A percentile compares a stretch with the other conserved stretches of the same genome.
Conservation (phyloP, 2,329 filamentous ascomycete genomes). For the Fusarium anguioides region DNA sequence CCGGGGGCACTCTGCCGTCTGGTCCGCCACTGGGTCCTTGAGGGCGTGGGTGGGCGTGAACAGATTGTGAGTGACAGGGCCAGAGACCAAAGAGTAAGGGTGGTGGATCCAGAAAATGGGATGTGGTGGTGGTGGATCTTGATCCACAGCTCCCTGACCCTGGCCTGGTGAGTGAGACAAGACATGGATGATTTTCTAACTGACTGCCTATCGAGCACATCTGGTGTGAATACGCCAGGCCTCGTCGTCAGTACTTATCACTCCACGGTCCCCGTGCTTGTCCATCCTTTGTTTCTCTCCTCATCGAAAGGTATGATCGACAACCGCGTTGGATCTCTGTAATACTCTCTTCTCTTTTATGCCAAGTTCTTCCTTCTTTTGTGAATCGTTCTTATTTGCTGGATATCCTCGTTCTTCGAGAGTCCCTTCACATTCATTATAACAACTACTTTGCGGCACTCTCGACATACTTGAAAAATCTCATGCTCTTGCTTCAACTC, state of each 20-base stretch:
- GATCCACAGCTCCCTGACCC: conserved; percentile 51
- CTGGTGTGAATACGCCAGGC: conserved; percentile 48
- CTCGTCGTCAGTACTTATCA: conserved; percentile 61
- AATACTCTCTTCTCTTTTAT: conserved; percentile 59
- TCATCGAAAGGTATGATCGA: conserved; percentile 59
- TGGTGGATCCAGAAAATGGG: conserved; percentile 41
- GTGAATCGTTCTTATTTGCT: conserved; percentile 57
- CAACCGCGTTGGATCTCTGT: conserved; percentile 60
- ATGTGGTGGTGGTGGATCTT: conserved; percentile 43
- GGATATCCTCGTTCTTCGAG: conserved; percentile 54
- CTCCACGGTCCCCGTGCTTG: conserved; percentile 57
- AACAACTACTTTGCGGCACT: conserved; percentile 43
- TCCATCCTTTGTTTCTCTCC: conserved; percentile 50
- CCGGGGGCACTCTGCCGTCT: conserved; percentile 45
- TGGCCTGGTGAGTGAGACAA: conserved; percentile 62
- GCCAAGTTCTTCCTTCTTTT: conserved; percentile 63
- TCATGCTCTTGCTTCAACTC: conserved; percentile 33
- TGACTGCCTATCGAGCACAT: conserved; percentile 46
- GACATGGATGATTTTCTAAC: conserved; percentile 51
- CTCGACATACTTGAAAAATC: conserved; percentile 37
- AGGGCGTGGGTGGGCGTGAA: conserved; percentile 30
- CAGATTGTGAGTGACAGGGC: conserved; percentile 25
- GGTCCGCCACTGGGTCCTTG: conserved; percentile 40
- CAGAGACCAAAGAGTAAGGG: conserved; percentile 21
- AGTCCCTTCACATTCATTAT: conserved; percentile 57